Percentiles rank a stretch among this genome's conserved stretches.
Conservation (phyloP, 2,329 filamentous ascomycete species). For the Penicillium fuscoglaucum region DNA sequence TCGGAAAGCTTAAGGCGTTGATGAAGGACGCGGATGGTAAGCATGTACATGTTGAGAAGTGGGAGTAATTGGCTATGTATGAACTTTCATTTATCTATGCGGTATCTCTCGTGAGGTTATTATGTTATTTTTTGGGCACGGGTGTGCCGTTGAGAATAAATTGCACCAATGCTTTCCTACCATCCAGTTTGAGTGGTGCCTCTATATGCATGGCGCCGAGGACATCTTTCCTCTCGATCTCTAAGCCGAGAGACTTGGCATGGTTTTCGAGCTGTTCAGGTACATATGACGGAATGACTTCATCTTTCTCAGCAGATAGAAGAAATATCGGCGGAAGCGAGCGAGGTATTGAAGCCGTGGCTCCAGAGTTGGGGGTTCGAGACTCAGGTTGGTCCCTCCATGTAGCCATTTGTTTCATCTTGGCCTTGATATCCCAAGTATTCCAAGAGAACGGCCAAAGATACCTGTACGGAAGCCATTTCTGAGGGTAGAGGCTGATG, state of each 20-base stretch:
- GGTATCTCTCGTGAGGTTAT: background rate
- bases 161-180: constrained; percentile 41
- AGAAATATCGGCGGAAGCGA: constrained; percentile 39
- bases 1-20: constrained; percentile 24
- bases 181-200: constrained; percentile 45
- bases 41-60: constrained; percentile 25
- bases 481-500: constrained; percentile 70
- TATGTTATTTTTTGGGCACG: background rate
- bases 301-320: constrained; percentile 45
- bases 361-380: background rate
- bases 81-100: background rate
- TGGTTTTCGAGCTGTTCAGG: constrained; percentile 36
- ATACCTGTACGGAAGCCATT: constrained; percentile 75
- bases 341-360: background rate
- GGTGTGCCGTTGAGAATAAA: constrained; percentile 21
- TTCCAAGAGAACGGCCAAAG: constrained; percentile 72
- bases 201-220: constrained; percentile 53
- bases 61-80: constrained; percentile 7
- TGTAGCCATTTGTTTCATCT: constrained; percentile 42
- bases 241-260: constrained; percentile 37
- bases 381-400: constrained; percentile 13
- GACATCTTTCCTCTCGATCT: constrained; percentile 43
- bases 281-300: constrained; percentile 45
- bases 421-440: constrained; percentile 51
- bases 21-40: constrained; percentile 31